A percentile compares a stretch with the other conserved stretches of the same genome.
Conservation (phyloP, 2,329 filamentous ascomycete genomes). For the Microsporum canis region DNA sequence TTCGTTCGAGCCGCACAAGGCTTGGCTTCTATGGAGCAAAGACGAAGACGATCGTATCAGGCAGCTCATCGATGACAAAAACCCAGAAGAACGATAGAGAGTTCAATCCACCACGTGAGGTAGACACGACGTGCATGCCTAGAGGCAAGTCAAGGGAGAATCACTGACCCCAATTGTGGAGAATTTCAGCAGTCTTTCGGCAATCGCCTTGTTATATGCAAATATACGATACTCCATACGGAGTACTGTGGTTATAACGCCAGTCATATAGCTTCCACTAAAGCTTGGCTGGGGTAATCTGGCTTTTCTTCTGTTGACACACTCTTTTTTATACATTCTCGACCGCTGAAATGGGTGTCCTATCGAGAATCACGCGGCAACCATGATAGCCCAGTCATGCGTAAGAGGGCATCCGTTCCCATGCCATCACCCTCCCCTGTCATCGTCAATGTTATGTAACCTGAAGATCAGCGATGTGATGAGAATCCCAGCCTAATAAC, state of each 20-base stretch:
- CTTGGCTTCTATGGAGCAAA: not conserved
- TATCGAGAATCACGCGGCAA: not conserved
- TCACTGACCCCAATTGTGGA: not conserved
- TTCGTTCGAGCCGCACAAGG: not conserved
- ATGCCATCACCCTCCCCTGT: not conserved
- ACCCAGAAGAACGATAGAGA: not conserved
- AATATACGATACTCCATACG: not conserved
- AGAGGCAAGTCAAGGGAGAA: not conserved
- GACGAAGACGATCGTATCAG: not conserved
- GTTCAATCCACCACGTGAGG: not conserved
- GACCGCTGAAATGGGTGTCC: not conserved
- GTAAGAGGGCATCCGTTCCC: not conserved
- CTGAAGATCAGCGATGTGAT: conserved; percentile 1
- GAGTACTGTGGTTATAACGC: too few species aligned
- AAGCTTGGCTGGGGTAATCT: not conserved
- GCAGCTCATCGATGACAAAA: not conserved
- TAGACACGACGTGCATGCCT: not conserved
- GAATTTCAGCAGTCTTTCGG: not conserved
- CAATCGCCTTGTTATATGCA: not conserved
- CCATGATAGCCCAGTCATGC: not conserved
- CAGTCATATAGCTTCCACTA: not conserved
- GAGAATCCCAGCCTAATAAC: not conserved
- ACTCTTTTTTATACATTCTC: not conserved
- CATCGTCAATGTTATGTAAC: not conserved
- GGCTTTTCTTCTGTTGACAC: not conserved